Evolutionary conservation across 331 rosid genomes (phyloP).

Genomic region (Spiraea crenata): DNA sequence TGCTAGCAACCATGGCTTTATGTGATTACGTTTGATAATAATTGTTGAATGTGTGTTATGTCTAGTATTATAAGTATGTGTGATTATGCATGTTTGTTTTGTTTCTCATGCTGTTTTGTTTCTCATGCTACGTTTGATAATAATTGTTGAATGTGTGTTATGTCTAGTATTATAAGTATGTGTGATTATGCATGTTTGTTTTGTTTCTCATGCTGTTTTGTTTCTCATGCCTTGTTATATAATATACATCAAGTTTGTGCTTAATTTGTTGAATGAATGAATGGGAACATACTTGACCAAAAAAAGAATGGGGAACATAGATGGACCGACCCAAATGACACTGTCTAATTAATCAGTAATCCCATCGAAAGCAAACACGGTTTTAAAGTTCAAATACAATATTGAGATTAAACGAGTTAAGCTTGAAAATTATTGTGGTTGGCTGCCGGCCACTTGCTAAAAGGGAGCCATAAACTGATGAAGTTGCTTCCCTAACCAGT

Average conservation of each 20-base stretch:
- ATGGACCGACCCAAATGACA: background rate
- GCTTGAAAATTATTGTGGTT: background rate
- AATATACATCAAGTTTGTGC: background rate
- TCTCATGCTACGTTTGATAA: no score
- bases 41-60: background rate
- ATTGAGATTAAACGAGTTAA: background rate
- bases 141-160: no score
- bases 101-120: no score
- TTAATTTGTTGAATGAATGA: background rate
- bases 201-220: no score
- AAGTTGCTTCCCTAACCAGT: background rate
- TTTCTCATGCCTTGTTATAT: no score
- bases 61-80: no score
- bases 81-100: no score
- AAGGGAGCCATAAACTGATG: background rate
- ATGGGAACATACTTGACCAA: background rate
- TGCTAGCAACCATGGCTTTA: no score
- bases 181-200: no score
- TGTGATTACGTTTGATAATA: no score
- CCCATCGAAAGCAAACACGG: background rate
- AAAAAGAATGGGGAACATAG: background rate
- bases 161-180: no score
- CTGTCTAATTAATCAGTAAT: background rate
- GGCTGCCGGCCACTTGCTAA: slow-evolving; percentile 19
- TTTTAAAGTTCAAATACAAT: background rate